phyloP scores from a whole-genome alignment of 1,139 yeast genomes.

The Eremothecium coryli region DNA sequence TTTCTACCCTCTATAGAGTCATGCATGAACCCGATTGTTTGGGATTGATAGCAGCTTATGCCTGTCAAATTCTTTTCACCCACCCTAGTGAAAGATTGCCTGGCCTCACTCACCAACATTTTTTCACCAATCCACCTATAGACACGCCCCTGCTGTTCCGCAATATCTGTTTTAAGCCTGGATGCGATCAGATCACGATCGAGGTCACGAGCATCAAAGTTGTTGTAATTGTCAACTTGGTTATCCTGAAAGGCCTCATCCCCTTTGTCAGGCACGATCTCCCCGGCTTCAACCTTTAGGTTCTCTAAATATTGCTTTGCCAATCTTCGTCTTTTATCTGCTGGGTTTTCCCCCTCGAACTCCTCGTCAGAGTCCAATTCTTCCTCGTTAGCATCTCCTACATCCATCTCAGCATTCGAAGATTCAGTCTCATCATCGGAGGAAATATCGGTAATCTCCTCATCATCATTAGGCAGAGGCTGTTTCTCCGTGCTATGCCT shows the following conservation, averaged over 20 bases:
- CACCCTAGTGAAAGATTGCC: constrained; percentile 42
- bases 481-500: constrained; percentile 9
- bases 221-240: constrained; percentile 38
- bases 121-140: constrained; percentile 57
- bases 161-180: constrained; percentile 79
- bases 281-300: constrained; percentile 50
- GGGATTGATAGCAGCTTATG: constrained; percentile 30
- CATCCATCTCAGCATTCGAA: constrained; percentile 10
- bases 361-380: constrained; percentile 60
- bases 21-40: constrained; percentile 25
- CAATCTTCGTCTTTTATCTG: constrained; percentile 86
- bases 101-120: constrained; percentile 40
- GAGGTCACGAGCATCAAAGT: constrained; percentile 85
- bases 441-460: constrained; percentile 31
- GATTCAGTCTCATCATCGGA: constrained; percentile 27
- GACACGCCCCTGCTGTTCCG: constrained; percentile 76
- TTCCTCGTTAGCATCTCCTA: constrained; percentile 32
- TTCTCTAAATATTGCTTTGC: constrained; percentile 89
- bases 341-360: constrained; percentile 67
- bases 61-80: constrained; percentile 50
- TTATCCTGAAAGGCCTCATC: constrained; percentile 9
- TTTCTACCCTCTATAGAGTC: constrained; percentile 18
- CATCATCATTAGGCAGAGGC: constrained; percentile 19
- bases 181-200: constrained; percentile 78
- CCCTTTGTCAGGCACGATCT: constrained; percentile 22